Evolutionary conservation across 352 stramenopile genomes (phyloP), one percentile per base, ranked within the genome.

Genomic region (Phytophthora tentaculata): DNA sequence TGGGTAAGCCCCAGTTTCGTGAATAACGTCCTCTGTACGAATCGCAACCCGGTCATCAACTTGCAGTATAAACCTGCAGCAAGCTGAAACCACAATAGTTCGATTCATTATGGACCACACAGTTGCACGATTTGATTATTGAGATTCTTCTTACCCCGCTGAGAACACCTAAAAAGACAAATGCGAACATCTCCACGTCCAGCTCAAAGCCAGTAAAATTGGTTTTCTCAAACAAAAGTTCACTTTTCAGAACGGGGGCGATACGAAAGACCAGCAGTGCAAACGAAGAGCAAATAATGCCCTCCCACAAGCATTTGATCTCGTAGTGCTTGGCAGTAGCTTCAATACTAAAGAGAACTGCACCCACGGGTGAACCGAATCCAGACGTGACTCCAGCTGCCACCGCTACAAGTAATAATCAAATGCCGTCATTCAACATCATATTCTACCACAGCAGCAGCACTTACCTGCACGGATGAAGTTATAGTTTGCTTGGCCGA

Each of bases 241-340:
- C 83, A 37, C 79, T 86, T 58, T 91, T 87, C 39, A 94, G 69
- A 48, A 90, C 83, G 5, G 80, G 88, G 16, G 91, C 79, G 32
- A 94, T 73, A 17, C 87, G 88, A 69, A 89, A 94, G 2, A 93
- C 77, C 12, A 95, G 56, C 22, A 95, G 83, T 29, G 83, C 91
- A 37, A 94, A 80, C 1, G 86, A 91, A 28, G 88, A 92, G 53
- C 83, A 86, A 64, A 95, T 95, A 22, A 94, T 84, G 12, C 86
- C 85, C 59, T 94, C 84, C 88, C 88, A 95, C 8, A 95, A 73
- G 24, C 82, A 93, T 55, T 90, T 92, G 74, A 96, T 94, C 61
- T 91, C 83, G 68, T 95, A 96, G 53, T 91, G 89, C 50, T 80
- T 87, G 9, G 86, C 83, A 7, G 86, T 93, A 45, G 91, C 88